These are phyloP conservation scores for Ustulina deusta DNA, from an alignment of 2,329 filamentous ascomycete genomes.

Conservation along the genomic window DNA sequence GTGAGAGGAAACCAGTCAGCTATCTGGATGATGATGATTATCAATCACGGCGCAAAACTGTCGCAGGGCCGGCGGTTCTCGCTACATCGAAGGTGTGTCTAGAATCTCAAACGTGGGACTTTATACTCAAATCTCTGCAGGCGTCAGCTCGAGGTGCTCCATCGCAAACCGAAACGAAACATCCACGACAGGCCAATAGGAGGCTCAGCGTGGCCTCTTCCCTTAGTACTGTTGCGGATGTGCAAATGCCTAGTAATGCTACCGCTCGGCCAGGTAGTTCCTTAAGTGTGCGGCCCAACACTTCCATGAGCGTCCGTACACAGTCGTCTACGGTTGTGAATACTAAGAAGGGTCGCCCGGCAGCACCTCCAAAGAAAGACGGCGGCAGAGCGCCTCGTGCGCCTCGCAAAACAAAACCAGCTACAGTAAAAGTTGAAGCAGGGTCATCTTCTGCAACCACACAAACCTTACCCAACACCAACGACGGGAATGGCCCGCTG, in stretches of 20 bases:
- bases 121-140: slow-evolving; percentile 44
- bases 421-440: slow-evolving; percentile 31
- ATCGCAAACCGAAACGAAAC: slow-evolving; percentile 46
- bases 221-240: slow-evolving; percentile 48
- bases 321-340: slow-evolving; percentile 56
- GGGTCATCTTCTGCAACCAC: slow-evolving; percentile 32
- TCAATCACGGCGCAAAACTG: slow-evolving; percentile 70
- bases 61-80: slow-evolving; percentile 64
- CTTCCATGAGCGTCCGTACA: slow-evolving; percentile 57
- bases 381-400: slow-evolving; percentile 50
- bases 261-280: slow-evolving; percentile 56
- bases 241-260: slow-evolving; percentile 26
- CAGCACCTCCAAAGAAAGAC: slow-evolving; percentile 60
- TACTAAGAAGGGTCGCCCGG: slow-evolving; percentile 71
- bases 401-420: slow-evolving; percentile 53
- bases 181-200: slow-evolving; percentile 55
- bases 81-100: slow-evolving; percentile 57
- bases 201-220: slow-evolving; percentile 64
- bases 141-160: slow-evolving; percentile 53
- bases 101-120: slow-evolving; percentile 19
- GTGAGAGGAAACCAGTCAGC: slow-evolving; percentile 74
- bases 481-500: background rate
- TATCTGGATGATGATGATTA: slow-evolving; percentile 64
- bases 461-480: slow-evolving; percentile 21
- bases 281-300: slow-evolving; percentile 56